Percentiles rank a stretch among this genome's conserved stretches.
These are phyloP conservation scores for Xylaria sp. DNA, from an alignment of 2,329 filamentous ascomycete genomes.

Conservation along the genomic window DNA sequence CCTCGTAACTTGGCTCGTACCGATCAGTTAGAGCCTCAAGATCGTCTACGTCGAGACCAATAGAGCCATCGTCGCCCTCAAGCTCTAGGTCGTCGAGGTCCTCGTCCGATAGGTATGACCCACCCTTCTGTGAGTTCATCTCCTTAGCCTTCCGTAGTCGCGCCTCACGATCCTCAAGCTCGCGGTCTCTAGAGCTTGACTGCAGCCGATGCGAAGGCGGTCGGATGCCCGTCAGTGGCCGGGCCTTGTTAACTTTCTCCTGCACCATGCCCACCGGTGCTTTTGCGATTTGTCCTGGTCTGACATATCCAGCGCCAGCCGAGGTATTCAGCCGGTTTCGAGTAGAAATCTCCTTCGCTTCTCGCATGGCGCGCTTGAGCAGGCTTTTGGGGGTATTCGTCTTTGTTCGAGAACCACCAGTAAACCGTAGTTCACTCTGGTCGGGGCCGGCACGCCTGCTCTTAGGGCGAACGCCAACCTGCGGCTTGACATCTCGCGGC, in stretches of 20 bases:
- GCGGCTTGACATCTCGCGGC: constrained; percentile 50
- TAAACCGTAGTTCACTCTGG: constrained; percentile 55
- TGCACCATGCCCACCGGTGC: constrained; percentile 67
- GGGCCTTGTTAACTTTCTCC: constrained; percentile 60
- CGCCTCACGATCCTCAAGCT: constrained; percentile 53
- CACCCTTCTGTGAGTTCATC: constrained; percentile 38
- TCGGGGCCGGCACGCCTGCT: constrained; percentile 41
- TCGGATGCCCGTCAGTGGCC: constrained; percentile 45
- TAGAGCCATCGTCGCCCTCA: constrained; percentile 38
- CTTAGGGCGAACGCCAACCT: constrained; percentile 36
- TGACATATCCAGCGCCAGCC: constrained; percentile 50
- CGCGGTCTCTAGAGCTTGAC: constrained; percentile 36
- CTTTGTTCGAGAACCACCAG: constrained; percentile 63
- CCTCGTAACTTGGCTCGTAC: constrained; percentile 18
- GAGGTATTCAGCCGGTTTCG: constrained; percentile 60
- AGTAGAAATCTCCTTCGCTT: constrained; percentile 65
- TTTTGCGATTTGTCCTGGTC: constrained; percentile 56
- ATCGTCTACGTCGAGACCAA: constrained; percentile 42
- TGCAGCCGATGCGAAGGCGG: constrained; percentile 29
- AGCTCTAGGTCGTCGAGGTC: constrained; percentile 51
- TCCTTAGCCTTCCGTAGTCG: constrained; percentile 53
- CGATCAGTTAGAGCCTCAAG: constrained; percentile 42
- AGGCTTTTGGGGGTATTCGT: constrained; percentile 63
- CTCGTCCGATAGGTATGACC: constrained; percentile 57
- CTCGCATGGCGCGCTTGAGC: constrained; percentile 66